These are phyloP conservation scores for Prunus yedoensis DNA, from an alignment of 331 rosid genomes.

Conservation along the genomic window DNA sequence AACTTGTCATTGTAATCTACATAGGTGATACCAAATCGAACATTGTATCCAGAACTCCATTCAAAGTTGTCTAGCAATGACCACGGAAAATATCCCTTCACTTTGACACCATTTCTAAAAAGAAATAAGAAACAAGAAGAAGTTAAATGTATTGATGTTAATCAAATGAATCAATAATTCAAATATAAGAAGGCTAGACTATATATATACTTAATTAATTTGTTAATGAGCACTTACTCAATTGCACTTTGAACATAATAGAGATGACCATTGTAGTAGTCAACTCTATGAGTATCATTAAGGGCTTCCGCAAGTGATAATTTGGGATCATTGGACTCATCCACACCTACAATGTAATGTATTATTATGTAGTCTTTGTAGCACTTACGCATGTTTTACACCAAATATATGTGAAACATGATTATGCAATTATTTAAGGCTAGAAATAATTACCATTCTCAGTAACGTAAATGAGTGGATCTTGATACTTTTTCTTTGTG, in stretches of 20 bases:
- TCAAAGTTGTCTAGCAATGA: constrained; percentile 55
- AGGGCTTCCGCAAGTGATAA: constrained; percentile 7
- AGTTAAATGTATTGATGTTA: too few relatives aligned
- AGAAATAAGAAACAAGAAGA: constrained; percentile 20
- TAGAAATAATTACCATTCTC: constrained; percentile 39
- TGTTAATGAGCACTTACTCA: constrained; percentile 9
- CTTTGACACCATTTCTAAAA: too few relatives aligned
- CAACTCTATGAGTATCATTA: not conserved
- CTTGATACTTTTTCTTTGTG: constrained; percentile 4
- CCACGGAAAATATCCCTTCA: too few relatives aligned
- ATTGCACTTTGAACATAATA: constrained; percentile 7
- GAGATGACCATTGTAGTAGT: constrained; percentile 13
- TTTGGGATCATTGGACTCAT: constrained; percentile 4
- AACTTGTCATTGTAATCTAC: constrained; percentile 44
- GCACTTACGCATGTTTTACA: too few relatives aligned
- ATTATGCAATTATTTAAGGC: too few relatives aligned
- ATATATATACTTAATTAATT: too few relatives aligned
- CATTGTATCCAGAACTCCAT: constrained; percentile 44
- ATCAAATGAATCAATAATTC: too few relatives aligned
- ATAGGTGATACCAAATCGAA: constrained; percentile 53
- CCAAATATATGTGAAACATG: too few relatives aligned
- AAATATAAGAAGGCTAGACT: too few relatives aligned
- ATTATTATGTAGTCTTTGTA: not conserved
- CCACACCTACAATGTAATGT: not conserved
- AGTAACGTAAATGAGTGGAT: constrained; percentile 24